phyloP scores from a whole-genome alignment of 2,329 filamentous ascomycete species.

The Clonostachys rosea region DNA sequence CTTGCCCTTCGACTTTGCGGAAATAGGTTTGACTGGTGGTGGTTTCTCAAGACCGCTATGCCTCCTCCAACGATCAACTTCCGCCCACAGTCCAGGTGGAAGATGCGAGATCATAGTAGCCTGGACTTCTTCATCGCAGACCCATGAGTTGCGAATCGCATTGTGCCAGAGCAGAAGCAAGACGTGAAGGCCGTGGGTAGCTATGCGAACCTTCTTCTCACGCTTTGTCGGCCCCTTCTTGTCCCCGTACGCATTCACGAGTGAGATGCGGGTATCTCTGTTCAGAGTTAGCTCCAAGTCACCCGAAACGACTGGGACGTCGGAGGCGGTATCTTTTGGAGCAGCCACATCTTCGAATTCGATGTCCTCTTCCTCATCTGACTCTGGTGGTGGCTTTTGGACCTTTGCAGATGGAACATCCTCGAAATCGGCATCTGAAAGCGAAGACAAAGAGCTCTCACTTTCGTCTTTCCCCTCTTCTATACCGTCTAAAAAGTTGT shows the following conservation, averaged over 20 bases:
- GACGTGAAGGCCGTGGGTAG: slow-evolving; percentile 86
- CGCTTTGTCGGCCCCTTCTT: slow-evolving; percentile 86
- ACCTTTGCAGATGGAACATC: slow-evolving; percentile 33
- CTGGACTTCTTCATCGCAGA: slow-evolving; percentile 73
- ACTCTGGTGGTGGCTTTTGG: slow-evolving; percentile 14
- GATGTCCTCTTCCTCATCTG: slow-evolving; percentile 38
- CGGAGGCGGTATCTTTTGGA: slow-evolving; percentile 45
- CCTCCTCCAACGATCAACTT: slow-evolving; percentile 68
- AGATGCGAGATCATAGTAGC: slow-evolving; percentile 72
- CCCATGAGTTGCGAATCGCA: slow-evolving; percentile 76
- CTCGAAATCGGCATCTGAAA: slow-evolving; percentile 54
- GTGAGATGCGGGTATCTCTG: slow-evolving; percentile 51
- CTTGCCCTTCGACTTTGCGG: slow-evolving; percentile 12
- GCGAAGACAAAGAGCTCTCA: slow-evolving; percentile 44
- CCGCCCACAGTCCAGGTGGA: slow-evolving; percentile 61
- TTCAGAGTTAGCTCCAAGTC: slow-evolving; percentile 72
- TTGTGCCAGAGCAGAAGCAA: slow-evolving; percentile 88
- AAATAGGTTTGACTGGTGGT: slow-evolving; percentile 14
- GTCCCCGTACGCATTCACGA: slow-evolving; percentile 54
- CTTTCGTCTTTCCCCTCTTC: slow-evolving; percentile 31
- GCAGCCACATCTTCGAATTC: slow-evolving; percentile 61
- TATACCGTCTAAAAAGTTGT: slow-evolving; percentile 33
- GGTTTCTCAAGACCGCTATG: slow-evolving; percentile 58
- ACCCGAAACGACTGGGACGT: slow-evolving; percentile 48
- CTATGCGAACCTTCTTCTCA: slow-evolving; percentile 71